Evolutionary conservation across 2,329 filamentous ascomycete genomes (phyloP), one percentile per base, ranked within the genome.

Genomic region (Penicillium hesseltinei): DNA sequence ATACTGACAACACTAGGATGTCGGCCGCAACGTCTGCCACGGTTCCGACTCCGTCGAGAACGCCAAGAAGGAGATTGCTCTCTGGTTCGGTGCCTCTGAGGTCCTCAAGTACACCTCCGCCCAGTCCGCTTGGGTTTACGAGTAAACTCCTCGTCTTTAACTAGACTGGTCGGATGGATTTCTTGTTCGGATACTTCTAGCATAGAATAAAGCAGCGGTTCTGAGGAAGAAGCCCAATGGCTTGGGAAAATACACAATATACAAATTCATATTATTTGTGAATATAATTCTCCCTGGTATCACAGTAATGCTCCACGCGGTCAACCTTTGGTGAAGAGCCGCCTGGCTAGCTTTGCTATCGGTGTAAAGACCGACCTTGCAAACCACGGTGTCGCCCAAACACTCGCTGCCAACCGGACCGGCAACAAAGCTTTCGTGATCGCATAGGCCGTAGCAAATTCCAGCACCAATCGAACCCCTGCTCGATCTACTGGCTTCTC

Each of bases 1-100:
- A 44, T 53, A 54, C 61, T 66, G 33, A 66, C 61, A 55, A 48
- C 60, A 55, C 53, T 29, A 82, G 80, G 88, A 91, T 73, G 88
- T 92, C 77, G 94, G 94, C 82, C 91, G 93, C 80, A 99, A 99
- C 85, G 92, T 97, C 83, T 97, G 93, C 90, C 94, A 99, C 88
- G 94, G 94, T 78, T 97, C 92, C 80, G 94, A 99, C 86, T 88
- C 85, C 77, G 93, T 99, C 81, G 94, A 99, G 88, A 96, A 87
- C 84, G 94, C 94, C 81, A 87, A 97, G 89, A 97, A 97, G 90
- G 94, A 99, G 86, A 99, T 99, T 77, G 89, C 88, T 74, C 88
- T 97, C 77, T 99, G 94, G 94, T 99, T 99, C 90, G 88, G 89
- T 81, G 83, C 90, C 69, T 87, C 86, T 70, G 94, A 97, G 80